Conservation (phyloP, 1,284 basidiomycete genomes). For the Ganoderma sinense region DNA sequence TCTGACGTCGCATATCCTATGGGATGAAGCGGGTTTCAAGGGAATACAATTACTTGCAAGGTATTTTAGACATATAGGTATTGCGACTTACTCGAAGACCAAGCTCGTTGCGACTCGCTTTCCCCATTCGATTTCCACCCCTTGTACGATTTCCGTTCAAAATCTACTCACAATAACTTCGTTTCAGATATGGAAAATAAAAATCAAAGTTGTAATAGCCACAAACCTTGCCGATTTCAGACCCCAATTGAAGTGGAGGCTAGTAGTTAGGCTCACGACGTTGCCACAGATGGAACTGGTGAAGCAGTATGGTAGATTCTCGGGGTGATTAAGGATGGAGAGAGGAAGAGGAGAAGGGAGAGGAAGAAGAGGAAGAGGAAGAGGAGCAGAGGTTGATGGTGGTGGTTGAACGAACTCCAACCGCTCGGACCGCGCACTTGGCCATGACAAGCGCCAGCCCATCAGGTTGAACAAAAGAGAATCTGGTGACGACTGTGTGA, state of each 20-base stretch:
- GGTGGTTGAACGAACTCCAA: not conserved
- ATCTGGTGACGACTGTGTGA: too few species aligned
- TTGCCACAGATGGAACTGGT: not conserved
- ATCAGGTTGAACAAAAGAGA: not conserved
- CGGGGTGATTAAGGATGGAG: not conserved
- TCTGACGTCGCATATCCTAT: not conserved
- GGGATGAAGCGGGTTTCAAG: not conserved
- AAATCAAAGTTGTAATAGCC: not conserved
- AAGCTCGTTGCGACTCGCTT: not conserved
- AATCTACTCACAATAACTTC: not conserved
- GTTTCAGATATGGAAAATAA: not conserved
- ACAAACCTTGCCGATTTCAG: not conserved
- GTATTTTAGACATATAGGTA: not conserved
- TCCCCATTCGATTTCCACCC: not conserved
- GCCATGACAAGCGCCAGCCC: not conserved
- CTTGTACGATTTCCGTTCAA: not conserved
- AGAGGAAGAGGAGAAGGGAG: not conserved
- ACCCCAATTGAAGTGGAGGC: not conserved
- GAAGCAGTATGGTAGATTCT: too few species aligned
- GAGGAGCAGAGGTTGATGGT: too few species aligned
- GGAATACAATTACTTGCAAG: not conserved
- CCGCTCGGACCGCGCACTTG: not conserved
- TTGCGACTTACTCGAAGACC: not conserved
- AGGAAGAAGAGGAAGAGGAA: not conserved
- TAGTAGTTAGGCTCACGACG: not conserved